Conservation (phyloP, 2,329 filamentous ascomycete genomes). For the Thermoascus crustaceus region DNA sequence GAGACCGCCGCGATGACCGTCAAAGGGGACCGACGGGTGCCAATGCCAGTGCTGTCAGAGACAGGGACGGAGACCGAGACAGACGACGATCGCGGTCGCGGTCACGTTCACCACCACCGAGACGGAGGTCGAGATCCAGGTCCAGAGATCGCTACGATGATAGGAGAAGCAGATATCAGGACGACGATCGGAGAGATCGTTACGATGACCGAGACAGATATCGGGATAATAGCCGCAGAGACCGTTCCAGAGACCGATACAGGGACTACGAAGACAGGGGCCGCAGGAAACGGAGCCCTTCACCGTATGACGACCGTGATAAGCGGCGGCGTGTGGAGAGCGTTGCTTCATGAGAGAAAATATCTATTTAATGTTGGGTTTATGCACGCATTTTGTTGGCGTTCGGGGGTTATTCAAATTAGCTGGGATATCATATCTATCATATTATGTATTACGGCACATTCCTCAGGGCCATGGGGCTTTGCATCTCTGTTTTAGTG, state of each 20-base stretch:
- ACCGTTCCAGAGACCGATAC: conserved; percentile 9
- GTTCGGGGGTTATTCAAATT: not conserved
- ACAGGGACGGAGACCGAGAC: conserved; percentile 21
- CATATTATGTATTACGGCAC: no score
- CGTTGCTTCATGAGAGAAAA: conserved; percentile 8
- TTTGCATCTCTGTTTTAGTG: no score
- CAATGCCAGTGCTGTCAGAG: conserved; percentile 37
- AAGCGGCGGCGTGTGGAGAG: conserved; percentile 32
- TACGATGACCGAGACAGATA: conserved; percentile 27
- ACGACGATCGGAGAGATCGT: conserved; percentile 48
- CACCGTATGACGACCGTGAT: conserved; percentile 34
- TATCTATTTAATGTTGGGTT: not conserved
- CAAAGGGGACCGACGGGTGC: conserved; percentile 35
- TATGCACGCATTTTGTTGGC: not conserved
- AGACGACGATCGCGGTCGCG: conserved; percentile 26
- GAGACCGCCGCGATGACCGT: conserved; percentile 31
- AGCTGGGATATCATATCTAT: no score
- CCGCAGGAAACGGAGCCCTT: conserved; percentile 35
- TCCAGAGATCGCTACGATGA: conserved; percentile 40
- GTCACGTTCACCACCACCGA: conserved; percentile 21
- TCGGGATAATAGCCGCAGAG: conserved; percentile 26
- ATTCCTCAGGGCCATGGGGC: no score
- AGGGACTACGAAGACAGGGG: conserved; percentile 17
- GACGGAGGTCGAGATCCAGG: conserved; percentile 37
- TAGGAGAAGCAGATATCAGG: conserved; percentile 45